Base-by-base conservation (phyloP, 192 early-diverging fungal species). In the Backusella tarrabulga region DNA sequence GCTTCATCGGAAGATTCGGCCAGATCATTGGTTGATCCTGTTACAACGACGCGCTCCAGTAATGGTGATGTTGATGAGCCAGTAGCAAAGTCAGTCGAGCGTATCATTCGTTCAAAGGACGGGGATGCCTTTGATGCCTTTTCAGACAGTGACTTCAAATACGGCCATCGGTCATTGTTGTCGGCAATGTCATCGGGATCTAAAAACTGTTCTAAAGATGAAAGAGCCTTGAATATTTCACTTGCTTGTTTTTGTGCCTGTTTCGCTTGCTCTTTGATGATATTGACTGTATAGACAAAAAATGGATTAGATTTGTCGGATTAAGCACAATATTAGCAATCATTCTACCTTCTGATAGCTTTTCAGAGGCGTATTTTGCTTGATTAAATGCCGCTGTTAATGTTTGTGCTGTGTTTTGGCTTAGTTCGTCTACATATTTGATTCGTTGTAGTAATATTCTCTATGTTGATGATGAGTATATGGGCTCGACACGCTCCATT, bases 341-440 rank as follows among this genome's bases (percentile, higher is more conserved):
- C 32, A 17, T 34, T 32, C 12, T 72, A 72, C 71, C 71, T 50
- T 72, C 71, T 26, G 71, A 15, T 34, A 72, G 6, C 29, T 40
- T 72, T 8, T 72, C 71, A 50, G 71, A 72, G 1, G 42, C 29
- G 19, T 12, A 32, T 19, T 72, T 72, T 40, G 71, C 71, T 34
- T 50, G 44, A 34, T 72, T 72, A 29, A 50, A 72, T 6, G 44
- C 71, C 14, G 11, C 19, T 44, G 44, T 41, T 21, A 72, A 29
- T 17, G 40, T 34, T 46, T 72, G 71, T 41, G 41, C 7, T 1
- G 71, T 17, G 15, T 26, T 46, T 23, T 19, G 15, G 17, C 42
- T 72, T 32, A 72, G 12, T 50, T 72, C 44, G 32, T 72, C 71
- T 50, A 72, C 71, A 19, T 72, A 72, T 34, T 26, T 29, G 26